phyloP scores from a whole-genome alignment of 192 early-diverging fungal genomes.

The Coemansia sp. region DNA sequence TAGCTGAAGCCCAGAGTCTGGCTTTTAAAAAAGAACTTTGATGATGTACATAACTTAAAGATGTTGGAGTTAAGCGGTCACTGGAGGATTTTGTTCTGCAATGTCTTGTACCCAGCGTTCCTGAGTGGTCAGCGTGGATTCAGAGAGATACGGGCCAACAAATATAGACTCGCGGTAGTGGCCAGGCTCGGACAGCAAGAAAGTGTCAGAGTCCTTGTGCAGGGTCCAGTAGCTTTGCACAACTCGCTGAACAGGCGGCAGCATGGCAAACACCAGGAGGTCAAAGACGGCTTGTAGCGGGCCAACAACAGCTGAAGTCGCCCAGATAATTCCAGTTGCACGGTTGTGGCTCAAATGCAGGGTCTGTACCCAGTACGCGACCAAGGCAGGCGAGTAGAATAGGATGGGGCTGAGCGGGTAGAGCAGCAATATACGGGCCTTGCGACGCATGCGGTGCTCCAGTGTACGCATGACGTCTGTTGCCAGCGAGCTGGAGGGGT shows the following conservation, averaged over 20 bases:
- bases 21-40: too few relatives aligned
- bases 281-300: conserved; percentile 39
- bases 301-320: conserved; percentile 16
- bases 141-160: conserved; percentile 5
- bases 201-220: conserved; percentile 33
- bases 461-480: conserved; percentile 39
- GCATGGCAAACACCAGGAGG: conserved; percentile 25
- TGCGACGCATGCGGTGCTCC: conserved; percentile 44
- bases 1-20: too few relatives aligned
- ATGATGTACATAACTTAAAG: background rate
- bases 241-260: conserved; percentile 47
- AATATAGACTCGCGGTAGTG: conserved; percentile 27
- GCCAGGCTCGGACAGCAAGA: conserved; percentile 13
- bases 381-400: conserved; percentile 30
- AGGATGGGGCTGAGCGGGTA: conserved; percentile 48
- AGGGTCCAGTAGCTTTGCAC: conserved; percentile 37
- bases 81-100: conserved; percentile 1
- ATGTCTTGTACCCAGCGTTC: conserved; percentile 36
- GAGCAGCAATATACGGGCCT: conserved; percentile 36
- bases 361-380: conserved; percentile 44
- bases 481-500: conserved; percentile 20
- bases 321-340: conserved; percentile 26
- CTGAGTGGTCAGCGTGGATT: conserved; percentile 14
- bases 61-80: background rate
- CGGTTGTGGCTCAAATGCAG: conserved; percentile 25